Evolutionary conservation across 495 filamentous ascomycete genomes (phyloP), one percentile per base, ranked within the genome.

Genomic region (Podospora appendiculata): DNA sequence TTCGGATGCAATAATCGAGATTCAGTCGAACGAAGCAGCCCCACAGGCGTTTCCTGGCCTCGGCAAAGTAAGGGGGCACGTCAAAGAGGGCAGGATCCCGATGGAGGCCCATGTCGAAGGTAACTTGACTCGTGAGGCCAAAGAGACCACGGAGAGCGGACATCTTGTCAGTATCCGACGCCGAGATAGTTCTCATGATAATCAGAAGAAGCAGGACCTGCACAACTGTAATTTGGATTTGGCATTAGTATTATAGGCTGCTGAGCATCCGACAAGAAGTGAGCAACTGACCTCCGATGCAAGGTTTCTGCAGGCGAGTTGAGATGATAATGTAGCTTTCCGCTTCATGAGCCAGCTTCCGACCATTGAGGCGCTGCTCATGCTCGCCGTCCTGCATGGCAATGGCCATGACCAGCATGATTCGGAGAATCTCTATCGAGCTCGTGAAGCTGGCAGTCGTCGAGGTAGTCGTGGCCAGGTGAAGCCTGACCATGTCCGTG

Each of bases 151-250:
- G 16, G 6, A 59, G 16, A n/a, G 56, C 56, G 41, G 59, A 56
- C 10, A 56, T 51, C 47, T 59, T 59, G 44, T 61, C 59, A 2
- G 56, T 61, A 41, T 61, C 56, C 0, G 56, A 59, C 1, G 59
- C 53, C 8, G 50, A 59, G 32, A 61, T 61, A 14, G 50, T 59
- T 19, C 54, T 59, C n/a, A 56, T 39, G 12, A 61, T n/a, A 3
- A 54, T 45, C 3, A 61, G 7, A 0, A 61, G n/a, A 1, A 61
- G 35, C 2, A 59, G 48, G 5, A 59, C 52, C 34, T 58, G 58
- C 33, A 58, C 52, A 8, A 53, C 50, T 38, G 52, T 55, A 61
- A 8, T 58, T 39, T 59, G 58, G 0, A 45, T 41, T 17, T 25
- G 45, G 32, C 47, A 45, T 43, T 53, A 61, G 13, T 48, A n/a